Base-by-base conservation (phyloP, 177 flowering plant genomes). In the Vitis hybrid region DNA sequence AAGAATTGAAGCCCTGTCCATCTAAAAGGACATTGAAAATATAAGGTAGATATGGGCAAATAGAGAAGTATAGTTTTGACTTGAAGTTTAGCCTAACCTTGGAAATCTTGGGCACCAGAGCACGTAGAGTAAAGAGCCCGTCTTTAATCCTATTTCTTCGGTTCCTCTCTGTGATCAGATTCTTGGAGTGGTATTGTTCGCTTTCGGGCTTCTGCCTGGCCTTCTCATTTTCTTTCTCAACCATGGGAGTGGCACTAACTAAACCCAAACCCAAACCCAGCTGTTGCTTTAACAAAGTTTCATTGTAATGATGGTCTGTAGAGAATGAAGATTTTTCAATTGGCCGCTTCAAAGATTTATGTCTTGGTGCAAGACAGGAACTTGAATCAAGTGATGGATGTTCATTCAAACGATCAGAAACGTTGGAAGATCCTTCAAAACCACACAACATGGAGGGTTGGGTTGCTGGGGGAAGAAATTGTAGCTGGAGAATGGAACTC, bases 101-200 rank as follows among this genome's bases (percentile, higher is more conserved):
- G 66, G 91, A 69, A 74, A 91, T 91, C 15, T 83, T 88, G 13
- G 97, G 97, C 61, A 91, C 97, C 26, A 90, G 52, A 65, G 94
- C 74, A 2, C 97, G 88, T 22, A 91, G 79, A 56, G 79, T 59
- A 59, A 66, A 78, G 19, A 87, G 79, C 26, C 81, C 82, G 5
- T 81, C 77, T 67, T 80, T 83, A 26, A 91, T 87, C 74, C 76
- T 82, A 20, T 64, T 71, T 76, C 97, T 85, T 59, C 97, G 79
- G 1, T 76, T 88, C 79, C 97, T 85, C 80, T 88, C 91, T 2
- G 82, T 66, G 34, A 82, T 13, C 26, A 88, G 81, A 78, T 91
- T 88, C 78, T 83, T 87, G 0, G 93, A 83, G 16, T 69, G 67
- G 74, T 49, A 76, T 1, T 29, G 26, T 1, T 71, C 77, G 52